phyloP scores from a whole-genome alignment of 139 green algal species.

The Dunaliella primolecta region DNA sequence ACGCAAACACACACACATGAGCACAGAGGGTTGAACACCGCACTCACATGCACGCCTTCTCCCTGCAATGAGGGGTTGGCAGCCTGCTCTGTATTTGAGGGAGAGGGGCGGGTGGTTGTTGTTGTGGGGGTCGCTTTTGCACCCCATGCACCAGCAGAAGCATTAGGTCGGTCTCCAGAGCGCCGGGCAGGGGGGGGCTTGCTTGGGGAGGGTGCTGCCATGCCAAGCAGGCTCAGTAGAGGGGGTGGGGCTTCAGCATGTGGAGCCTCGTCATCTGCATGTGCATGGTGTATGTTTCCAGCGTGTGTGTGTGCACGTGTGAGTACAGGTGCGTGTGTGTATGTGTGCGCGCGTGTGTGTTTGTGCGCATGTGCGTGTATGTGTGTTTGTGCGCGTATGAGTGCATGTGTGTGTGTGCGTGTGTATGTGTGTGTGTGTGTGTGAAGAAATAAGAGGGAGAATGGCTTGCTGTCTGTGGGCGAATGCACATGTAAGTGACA shows the following conservation, averaged over 20 bases:
- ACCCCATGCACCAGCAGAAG: no score
- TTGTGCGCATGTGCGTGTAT: background rate
- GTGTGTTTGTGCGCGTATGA: background rate
- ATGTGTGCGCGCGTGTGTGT: background rate
- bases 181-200: background rate
- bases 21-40: no score
- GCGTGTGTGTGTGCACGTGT: background rate
- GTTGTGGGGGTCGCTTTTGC: no score
- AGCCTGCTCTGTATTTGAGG: no score
- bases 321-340: no score
- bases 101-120: no score
- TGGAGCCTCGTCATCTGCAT: background rate
- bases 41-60: no score
- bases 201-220: background rate
- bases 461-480: no score
- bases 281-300: background rate
- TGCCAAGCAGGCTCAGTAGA: background rate
- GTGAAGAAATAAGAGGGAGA: no score
- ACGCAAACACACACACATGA: no score
- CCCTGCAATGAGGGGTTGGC: no score
- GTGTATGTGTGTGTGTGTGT: background rate
- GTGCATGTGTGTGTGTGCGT: background rate
- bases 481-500: background rate
- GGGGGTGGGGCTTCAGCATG: background rate
- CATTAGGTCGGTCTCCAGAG: no score